These are phyloP conservation scores for Trichomonas gallinae DNA, from an alignment of 208 protist species.

Conservation along the genomic window DNA sequence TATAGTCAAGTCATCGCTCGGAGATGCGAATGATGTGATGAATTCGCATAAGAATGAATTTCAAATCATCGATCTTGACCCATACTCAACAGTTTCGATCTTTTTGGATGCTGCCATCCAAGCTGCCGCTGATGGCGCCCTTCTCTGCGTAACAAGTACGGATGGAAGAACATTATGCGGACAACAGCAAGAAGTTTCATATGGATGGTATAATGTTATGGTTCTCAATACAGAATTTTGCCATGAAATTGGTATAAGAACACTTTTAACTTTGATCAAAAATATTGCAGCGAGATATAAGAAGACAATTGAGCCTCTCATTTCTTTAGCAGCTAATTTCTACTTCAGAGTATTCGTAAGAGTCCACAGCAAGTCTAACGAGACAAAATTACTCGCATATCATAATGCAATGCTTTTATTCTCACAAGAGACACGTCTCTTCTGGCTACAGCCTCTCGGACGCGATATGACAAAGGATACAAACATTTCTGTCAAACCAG, in stretches of 20 bases:
- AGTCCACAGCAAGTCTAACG: conserved; percentile 58
- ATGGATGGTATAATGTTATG: conserved; percentile 63
- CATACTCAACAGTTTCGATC: conserved; percentile 85
- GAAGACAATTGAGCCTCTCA: conserved; percentile 79
- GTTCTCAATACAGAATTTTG: conserved; percentile 51
- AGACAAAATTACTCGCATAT: background rate
- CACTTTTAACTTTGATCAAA: conserved; percentile 68
- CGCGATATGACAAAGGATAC: background rate
- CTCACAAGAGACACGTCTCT: background rate
- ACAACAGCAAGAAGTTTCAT: conserved; percentile 65
- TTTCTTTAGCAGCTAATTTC: conserved; percentile 92
- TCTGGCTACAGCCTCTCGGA: conserved; percentile 1
- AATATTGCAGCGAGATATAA: conserved; percentile 67
- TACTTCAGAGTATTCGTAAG: conserved; percentile 95
- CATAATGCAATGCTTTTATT: background rate
- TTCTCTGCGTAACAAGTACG: conserved; percentile 92
- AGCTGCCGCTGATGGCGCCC: conserved; percentile 74
- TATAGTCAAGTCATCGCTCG: conserved; percentile 49
- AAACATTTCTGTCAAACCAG: background rate
- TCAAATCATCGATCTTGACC: conserved; percentile 95
- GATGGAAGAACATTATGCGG: conserved; percentile 90
- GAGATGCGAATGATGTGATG: conserved; percentile 47
- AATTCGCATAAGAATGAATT: conserved; percentile 60
- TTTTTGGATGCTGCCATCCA: conserved; percentile 89
- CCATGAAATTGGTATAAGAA: conserved; percentile 85